Evolutionary conservation across 179 eudicot genomes (phyloP).

Genomic region (Spergularia azorica): DNA sequence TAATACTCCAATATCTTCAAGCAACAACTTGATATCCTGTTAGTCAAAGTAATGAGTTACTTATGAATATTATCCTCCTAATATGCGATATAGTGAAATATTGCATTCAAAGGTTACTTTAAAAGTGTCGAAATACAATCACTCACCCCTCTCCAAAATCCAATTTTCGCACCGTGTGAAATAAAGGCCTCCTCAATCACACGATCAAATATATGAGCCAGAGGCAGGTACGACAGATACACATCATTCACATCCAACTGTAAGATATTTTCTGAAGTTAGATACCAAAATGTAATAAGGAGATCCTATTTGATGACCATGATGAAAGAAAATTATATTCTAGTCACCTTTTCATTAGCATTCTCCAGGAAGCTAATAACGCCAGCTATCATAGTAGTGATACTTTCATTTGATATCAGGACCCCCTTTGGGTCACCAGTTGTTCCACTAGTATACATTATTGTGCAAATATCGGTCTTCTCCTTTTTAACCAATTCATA

Average conservation of each 20-base stretch:
- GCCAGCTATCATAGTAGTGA: conserved; percentile 74
- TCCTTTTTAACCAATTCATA: conserved; percentile 62
- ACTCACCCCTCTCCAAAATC: conserved; percentile 98
- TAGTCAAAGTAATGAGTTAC: conserved; percentile 16
- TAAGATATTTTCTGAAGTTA: conserved; percentile 19
- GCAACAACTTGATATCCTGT: conserved; percentile 82
- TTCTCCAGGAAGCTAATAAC: conserved; percentile 56
- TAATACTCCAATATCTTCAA: conserved; percentile 78
- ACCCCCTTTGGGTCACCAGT: conserved; percentile 98
- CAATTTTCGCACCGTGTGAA: conserved; percentile 71
- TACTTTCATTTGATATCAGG: conserved; percentile 73
- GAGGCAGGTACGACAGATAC: conserved; percentile 82
- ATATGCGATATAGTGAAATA: conserved; percentile 1
- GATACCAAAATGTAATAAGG: conserved; percentile 7
- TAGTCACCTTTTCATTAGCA: conserved; percentile 60
- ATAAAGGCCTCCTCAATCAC: conserved; percentile 85
- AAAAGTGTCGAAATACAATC: conserved; percentile 5
- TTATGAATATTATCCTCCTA: neutral
- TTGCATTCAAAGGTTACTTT: neutral
- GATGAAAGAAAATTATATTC: neutral
- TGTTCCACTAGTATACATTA: conserved; percentile 96
- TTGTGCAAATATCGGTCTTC: conserved; percentile 79
- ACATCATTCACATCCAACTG: conserved; percentile 67
- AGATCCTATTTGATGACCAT: conserved; percentile 6
- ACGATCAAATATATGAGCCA: conserved; percentile 95